A percentile compares a stretch with the other conserved stretches of the same genome.
Evolutionary conservation across 2,329 filamentous ascomycete species (phyloP).

Genomic region (Dothistroma septosporum): DNA sequence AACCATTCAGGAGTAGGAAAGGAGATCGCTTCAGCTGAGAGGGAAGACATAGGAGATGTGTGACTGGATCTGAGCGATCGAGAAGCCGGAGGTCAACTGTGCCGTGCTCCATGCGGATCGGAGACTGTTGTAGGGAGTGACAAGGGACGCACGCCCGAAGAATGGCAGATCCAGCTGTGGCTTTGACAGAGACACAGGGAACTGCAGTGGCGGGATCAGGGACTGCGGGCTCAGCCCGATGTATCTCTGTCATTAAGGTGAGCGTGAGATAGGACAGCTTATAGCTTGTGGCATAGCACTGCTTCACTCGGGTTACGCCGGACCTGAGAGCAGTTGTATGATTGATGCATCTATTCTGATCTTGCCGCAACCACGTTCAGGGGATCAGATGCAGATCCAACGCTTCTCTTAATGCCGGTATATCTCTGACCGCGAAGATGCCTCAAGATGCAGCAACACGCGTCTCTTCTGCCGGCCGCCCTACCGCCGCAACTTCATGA

Average conservation of each 20-base stretch:
- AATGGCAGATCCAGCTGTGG: too few species aligned
- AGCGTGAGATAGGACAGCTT: background rate
- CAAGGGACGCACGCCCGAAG: too few species aligned
- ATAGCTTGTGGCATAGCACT: background rate
- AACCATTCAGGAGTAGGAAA: constrained; percentile 71
- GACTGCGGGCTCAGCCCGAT: too few species aligned
- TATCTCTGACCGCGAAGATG: constrained; percentile 1
- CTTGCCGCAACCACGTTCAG: background rate
- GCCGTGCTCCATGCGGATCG: too few species aligned
- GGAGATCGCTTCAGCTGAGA: constrained; percentile 70
- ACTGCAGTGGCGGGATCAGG: too few species aligned
- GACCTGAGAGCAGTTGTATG: background rate
- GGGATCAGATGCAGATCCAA: background rate
- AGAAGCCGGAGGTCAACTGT: background rate
- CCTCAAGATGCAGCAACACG: background rate
- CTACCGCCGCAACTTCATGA: constrained; percentile 19
- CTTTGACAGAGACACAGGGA: too few species aligned
- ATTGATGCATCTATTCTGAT: background rate
- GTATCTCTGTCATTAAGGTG: too few species aligned
- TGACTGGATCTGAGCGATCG: background rate
- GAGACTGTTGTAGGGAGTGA: too few species aligned
- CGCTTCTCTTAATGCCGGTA: background rate
- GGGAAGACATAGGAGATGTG: background rate
- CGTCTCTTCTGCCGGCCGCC: background rate
- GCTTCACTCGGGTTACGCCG: background rate